Conservation (phyloP, 495 filamentous ascomycete species). For the Xylaria longipes region DNA sequence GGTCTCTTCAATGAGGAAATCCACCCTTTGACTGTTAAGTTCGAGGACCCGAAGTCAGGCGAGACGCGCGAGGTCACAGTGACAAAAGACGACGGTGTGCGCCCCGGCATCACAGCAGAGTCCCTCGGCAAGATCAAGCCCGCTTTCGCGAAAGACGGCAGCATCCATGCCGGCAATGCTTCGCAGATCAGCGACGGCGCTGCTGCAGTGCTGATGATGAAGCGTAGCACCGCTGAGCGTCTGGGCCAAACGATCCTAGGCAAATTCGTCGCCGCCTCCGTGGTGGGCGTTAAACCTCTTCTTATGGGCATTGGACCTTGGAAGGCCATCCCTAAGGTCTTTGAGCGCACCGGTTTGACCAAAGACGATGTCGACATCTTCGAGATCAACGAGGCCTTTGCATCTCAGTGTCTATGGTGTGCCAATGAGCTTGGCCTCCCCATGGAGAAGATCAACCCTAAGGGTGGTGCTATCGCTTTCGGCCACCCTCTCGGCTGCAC, state of each 20-base stretch:
- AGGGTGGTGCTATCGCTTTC: slow-evolving; percentile 98
- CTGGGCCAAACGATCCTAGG: slow-evolving; percentile 86
- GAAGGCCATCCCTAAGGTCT: slow-evolving; percentile 92
- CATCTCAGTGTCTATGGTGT: slow-evolving; percentile 94
- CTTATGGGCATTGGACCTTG: slow-evolving; percentile 97
- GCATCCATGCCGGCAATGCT: slow-evolving; percentile 95
- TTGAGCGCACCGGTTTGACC: slow-evolving; percentile 78
- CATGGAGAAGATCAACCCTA: slow-evolving; percentile 87
- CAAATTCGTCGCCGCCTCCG: slow-evolving; percentile 83
- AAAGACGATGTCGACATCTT: slow-evolving; percentile 95
- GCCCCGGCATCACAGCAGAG: slow-evolving; percentile 84
- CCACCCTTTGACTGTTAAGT: slow-evolving; percentile 80
- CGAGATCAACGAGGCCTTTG: slow-evolving; percentile 99
- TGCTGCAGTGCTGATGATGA: slow-evolving; percentile 95
- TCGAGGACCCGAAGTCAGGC: slow-evolving; percentile 86
- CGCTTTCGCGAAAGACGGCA: slow-evolving; percentile 89
- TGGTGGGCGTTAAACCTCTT: slow-evolving; percentile 89
- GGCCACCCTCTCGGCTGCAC: slow-evolving; percentile 96
- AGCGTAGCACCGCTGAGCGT: slow-evolving; percentile 85
- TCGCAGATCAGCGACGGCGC: slow-evolving; percentile 95
- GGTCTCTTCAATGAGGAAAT: slow-evolving; percentile 96
- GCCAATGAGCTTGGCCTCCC: slow-evolving; percentile 84
- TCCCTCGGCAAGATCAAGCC: slow-evolving; percentile 86
- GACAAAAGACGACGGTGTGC: slow-evolving; percentile 84
- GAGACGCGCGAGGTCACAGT: slow-evolving; percentile 88